phyloP scores from a whole-genome alignment of 176 grass and related monocot genomes.

The Guadua angustifolia region DNA sequence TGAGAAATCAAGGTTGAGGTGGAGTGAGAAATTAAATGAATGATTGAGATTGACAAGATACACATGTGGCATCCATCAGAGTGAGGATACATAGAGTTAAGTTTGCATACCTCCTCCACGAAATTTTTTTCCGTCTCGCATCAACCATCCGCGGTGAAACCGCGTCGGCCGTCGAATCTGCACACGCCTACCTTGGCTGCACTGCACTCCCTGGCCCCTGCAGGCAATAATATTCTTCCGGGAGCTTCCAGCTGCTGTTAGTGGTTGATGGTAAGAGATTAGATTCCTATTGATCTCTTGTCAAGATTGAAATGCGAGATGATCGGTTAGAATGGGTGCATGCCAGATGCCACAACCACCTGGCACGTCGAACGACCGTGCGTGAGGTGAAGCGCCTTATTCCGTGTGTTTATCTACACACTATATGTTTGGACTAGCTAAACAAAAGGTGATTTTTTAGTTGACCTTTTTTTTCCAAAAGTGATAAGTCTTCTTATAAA shows the following conservation, averaged over 20 bases:
- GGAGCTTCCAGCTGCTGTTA: constrained; percentile 15
- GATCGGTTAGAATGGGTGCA: neutral
- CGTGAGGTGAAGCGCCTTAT: neutral
- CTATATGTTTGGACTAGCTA: too few species aligned
- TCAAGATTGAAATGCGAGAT: constrained; percentile 7
- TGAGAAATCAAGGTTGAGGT: too few species aligned
- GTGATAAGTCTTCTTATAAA: too few species aligned
- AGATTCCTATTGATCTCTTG: constrained; percentile 33
- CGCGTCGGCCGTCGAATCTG: neutral
- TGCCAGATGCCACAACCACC: neutral
- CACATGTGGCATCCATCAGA: too few species aligned
- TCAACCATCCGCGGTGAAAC: neutral
- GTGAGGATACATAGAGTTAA: too few species aligned
- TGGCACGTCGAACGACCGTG: constrained; percentile 20
- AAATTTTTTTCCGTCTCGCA: constrained; percentile 26
- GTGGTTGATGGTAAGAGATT: neutral
- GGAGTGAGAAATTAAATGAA: too few species aligned
- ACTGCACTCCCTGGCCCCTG: neutral
- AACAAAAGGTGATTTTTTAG: too few species aligned
- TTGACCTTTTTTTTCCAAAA: too few species aligned
- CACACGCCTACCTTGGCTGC: neutral
- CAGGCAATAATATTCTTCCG: constrained; percentile 14
- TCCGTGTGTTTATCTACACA: neutral
- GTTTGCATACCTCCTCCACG: too few species aligned
- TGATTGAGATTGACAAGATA: too few species aligned